Base-by-base conservation (phyloP, 768 basidiomycete species). In the Mycena polygramma region DNA sequence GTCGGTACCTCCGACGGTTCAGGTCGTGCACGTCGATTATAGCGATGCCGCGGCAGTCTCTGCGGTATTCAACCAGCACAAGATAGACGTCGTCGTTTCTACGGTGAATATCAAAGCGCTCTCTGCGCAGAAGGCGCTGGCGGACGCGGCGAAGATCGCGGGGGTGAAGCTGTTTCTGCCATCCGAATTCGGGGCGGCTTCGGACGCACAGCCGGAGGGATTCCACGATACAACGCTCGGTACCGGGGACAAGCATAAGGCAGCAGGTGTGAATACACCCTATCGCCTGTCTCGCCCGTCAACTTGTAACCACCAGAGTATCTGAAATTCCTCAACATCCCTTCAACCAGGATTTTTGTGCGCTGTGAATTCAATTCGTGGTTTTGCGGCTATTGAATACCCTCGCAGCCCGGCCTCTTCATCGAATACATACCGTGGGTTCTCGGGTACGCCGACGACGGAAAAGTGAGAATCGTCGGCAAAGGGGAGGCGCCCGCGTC, bases 121-220 rank as follows among this genome's bases (percentile, higher is more conserved):
- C 1, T 26, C 11, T 4, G 52, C 24, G 15, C 52, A 54, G 19
- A 30, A 35, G 30, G 15, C 52, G 2, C 26, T 54, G 7, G 82
- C 77, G 15, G 77, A 80, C 13, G 83, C 83, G 15, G 79, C 83
- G 37, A 81, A 80, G 61, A 73, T 73, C 51, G 83, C 81, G 1
- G 79, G 75, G 2, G 80, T 83, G 22, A 79, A 80, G 68, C 49
- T 84, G 36, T 83, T 84, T 57, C 80, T 82, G 20, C 81, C 82
- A 14, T 79, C 77, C n/a, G 83, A 83, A 58, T 83, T 73, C 2
- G 77, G 77, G 49, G 79, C 72, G 26, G 14, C 37, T 26, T 13
- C 36, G 10, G 30, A 52, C 20, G 45, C 78, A 7, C 73, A 75
- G 20, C 77, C 77, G 45, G 78, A 75, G 0, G 79, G 79, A 67